Percentiles rank a stretch among this genome's conserved stretches.
Evolutionary conservation across 345 rosid species (phyloP).

Genomic region (Streptanthus diversifolius): DNA sequence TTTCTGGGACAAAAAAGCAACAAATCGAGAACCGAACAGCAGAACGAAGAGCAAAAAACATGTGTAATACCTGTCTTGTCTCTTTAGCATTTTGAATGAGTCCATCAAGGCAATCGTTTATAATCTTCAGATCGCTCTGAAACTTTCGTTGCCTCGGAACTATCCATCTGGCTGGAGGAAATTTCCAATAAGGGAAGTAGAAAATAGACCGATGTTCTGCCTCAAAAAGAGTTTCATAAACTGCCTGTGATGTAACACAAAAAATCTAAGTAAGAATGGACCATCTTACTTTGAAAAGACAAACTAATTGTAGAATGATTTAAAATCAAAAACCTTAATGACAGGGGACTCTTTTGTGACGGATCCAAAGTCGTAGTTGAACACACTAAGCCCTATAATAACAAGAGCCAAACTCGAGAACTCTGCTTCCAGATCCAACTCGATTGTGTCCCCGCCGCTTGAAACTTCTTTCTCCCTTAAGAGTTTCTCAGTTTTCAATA

Average conservation of each 20-base stretch:
- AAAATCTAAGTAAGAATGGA: background rate
- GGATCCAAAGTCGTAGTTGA: slow-evolving; percentile 92
- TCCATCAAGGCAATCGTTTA: slow-evolving; percentile 90
- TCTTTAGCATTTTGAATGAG: slow-evolving; percentile 93
- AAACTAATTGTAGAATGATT: background rate
- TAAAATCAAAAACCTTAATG: slow-evolving; percentile 54
- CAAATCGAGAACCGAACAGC: background rate
- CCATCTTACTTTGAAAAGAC: background rate
- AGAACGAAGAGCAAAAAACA: background rate
- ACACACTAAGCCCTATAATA: slow-evolving; percentile 91
- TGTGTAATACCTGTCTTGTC: slow-evolving; percentile 60
- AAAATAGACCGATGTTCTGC: slow-evolving; percentile 98
- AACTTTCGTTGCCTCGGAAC: slow-evolving; percentile 91
- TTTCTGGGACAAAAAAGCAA: slow-evolving; percentile 53
- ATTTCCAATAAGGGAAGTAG: slow-evolving; percentile 91
- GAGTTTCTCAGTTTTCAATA: slow-evolving; percentile 68
- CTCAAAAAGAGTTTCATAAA: slow-evolving; percentile 94
- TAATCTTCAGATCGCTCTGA: slow-evolving; percentile 73
- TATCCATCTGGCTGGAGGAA: slow-evolving; percentile 86
- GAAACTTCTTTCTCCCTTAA: slow-evolving; percentile 40
- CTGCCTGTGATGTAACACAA: slow-evolving; percentile 57
- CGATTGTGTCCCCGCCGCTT: slow-evolving; percentile 44
- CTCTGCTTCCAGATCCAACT: slow-evolving; percentile 90
- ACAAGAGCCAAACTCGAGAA: slow-evolving; percentile 93
- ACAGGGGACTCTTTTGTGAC: slow-evolving; percentile 92